Evolutionary conservation across 495 filamentous ascomycete genomes (phyloP), one percentile per base, ranked within the genome.

Genomic region (Corynascus novoguineensis): DNA sequence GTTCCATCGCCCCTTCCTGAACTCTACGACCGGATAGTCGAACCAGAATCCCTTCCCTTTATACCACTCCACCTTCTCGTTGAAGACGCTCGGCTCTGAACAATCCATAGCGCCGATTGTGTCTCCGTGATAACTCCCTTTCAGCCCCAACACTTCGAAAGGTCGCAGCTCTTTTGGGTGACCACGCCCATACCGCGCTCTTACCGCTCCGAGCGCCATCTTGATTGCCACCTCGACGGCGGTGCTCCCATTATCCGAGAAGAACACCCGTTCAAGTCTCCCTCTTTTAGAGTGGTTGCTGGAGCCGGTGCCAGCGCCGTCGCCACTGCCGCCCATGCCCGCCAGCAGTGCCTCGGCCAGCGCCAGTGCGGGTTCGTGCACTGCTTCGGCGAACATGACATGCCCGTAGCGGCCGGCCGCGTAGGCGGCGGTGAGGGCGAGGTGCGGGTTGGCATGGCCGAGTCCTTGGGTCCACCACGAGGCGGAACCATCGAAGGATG

Each of bases 401-500:
- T 92, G 88, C 3, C 88, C 88, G 62, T 92, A 92, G 24, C 87
- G 79, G n/a, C 88, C 87, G 4, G 88, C 85, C 1, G 88, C 88
- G 65, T 90, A 86, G 2, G 88, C 86, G 4, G 86, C 86, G 0
- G 85, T 80, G 6, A 90, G 76, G 8, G 86, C 75, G 5, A 92
- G 75, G 0, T 73, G 67, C 0, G 86, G 81, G 59, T 86, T 88
- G 14, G 82, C 86, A 60, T 92, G 88, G 8, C 88, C 88, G 5
- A 92, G 76, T 9, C 88, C 88, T 69, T 92, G 88, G 1, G 88
- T 91, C 88, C 88, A 92, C 88, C 88, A 92, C 0, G 87, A 90
- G 17, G 86, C 88, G 0, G 87, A 90, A 19, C 82, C 88, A 56
- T 92, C 88, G 48, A 90, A 89, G 0, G 83, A 83, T 9, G 86